Evolutionary conservation across 179 eudicot genomes (phyloP).

Genomic region (Spinacia oleracea): DNA sequence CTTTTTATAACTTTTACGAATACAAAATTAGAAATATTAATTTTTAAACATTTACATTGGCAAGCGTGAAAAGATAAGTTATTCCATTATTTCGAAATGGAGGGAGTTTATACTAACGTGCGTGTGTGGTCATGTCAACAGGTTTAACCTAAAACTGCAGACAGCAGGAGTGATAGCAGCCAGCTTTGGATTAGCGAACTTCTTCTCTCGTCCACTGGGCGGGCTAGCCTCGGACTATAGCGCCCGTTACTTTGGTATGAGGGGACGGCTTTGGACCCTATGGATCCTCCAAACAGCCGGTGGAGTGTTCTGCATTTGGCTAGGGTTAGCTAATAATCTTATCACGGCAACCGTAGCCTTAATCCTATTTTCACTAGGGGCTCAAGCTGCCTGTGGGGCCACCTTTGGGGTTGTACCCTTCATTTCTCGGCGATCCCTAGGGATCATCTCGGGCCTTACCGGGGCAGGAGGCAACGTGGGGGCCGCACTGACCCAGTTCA

Average conservation of each 20-base stretch:
- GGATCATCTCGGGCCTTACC: constrained; percentile 34
- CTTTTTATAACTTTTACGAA: too few relatives aligned
- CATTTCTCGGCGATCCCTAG: constrained; percentile 34
- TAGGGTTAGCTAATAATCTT: constrained; percentile 26
- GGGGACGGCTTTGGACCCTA: constrained; percentile 38
- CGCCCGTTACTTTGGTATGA: constrained; percentile 36
- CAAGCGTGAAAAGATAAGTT: too few relatives aligned
- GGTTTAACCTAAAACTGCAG: constrained; percentile 32
- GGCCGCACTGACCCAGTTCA: constrained; percentile 26
- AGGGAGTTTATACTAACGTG: too few relatives aligned
- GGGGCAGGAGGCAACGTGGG: constrained; percentile 42
- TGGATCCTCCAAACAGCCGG: constrained; percentile 38
- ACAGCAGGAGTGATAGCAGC: constrained; percentile 36
- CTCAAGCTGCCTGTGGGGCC: constrained; percentile 41
- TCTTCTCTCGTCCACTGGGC: constrained; percentile 37
- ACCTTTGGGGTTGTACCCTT: constrained; percentile 44
- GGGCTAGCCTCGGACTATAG: constrained; percentile 31
- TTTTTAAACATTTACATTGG: too few relatives aligned
- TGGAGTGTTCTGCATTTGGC: constrained; percentile 34
- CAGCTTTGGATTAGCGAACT: constrained; percentile 37
- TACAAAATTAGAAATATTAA: too few relatives aligned
- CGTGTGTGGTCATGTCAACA: neutral
- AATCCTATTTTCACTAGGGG: constrained; percentile 31
- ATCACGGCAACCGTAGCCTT: constrained; percentile 34
- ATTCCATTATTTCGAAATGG: too few relatives aligned